Evolutionary conservation across 202 grass and related monocot genomes (phyloP).

Genomic region (Brachypodium distachyon): DNA sequence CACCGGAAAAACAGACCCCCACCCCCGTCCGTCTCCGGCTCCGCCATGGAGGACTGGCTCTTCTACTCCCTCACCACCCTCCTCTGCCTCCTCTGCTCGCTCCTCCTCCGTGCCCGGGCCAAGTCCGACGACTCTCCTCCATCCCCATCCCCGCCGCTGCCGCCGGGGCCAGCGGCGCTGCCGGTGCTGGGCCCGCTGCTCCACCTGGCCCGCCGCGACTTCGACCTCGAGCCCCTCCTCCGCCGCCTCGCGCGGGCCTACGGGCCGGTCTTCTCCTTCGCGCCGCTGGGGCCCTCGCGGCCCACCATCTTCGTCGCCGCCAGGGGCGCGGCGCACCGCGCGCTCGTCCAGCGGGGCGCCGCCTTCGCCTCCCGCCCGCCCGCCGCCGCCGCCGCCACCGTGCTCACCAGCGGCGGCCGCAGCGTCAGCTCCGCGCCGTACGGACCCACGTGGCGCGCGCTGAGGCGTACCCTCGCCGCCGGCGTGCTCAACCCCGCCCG

Average conservation of each 20-base stretch:
- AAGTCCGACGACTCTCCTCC: background rate
- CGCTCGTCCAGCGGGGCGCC: conserved; percentile 43
- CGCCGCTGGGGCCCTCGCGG: background rate
- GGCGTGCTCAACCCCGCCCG: conserved; percentile 51
- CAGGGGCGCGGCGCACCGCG: conserved; percentile 29
- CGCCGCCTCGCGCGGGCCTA: conserved; percentile 20
- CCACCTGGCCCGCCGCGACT: conserved; percentile 25
- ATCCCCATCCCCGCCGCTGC: background rate
- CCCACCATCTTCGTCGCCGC: conserved; percentile 40
- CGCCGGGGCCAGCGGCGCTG: conserved; percentile 28
- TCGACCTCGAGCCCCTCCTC: conserved; percentile 35
- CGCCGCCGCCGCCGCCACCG: background rate
- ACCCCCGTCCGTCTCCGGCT: background rate
- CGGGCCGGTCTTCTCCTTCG: conserved; percentile 44
- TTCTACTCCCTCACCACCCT: conserved; percentile 47
- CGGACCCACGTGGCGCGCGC: conserved; percentile 41
- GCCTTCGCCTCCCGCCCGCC: conserved; percentile 42
- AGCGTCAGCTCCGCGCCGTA: conserved; percentile 42
- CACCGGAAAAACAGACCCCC: too few species aligned
- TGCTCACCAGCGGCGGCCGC: conserved; percentile 39
- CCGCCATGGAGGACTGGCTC: conserved; percentile 62
- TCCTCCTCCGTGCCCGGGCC: conserved; percentile 16
- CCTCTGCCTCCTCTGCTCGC: conserved; percentile 28
- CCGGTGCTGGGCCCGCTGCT: conserved; percentile 32
- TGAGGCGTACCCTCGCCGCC: conserved; percentile 27